Evolutionary conservation across 371 early-diverging fungal species (phyloP).

Genomic region (Apophysomyces ossiformis): DNA sequence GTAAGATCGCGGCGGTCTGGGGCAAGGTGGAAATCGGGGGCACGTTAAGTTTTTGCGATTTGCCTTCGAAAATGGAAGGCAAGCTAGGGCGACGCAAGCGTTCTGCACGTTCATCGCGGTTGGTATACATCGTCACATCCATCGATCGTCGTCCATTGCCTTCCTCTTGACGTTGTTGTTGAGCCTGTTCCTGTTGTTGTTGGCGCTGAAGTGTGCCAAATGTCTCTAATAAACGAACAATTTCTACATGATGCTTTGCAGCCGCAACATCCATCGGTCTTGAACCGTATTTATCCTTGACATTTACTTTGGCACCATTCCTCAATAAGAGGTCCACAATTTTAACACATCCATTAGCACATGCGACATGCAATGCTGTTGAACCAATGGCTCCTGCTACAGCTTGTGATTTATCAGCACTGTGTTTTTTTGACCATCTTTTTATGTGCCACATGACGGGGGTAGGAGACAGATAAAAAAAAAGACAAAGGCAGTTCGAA

Average conservation of each 20-base stretch:
- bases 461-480: slow-evolving; percentile 15
- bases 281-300: slow-evolving; percentile 70
- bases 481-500: slow-evolving; percentile 3
- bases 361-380: slow-evolving; percentile 78
- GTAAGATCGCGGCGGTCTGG: slow-evolving; percentile 3
- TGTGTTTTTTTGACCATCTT: slow-evolving; percentile 41
- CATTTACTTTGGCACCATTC: slow-evolving; percentile 62
- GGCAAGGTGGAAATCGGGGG: slow-evolving; percentile 31
- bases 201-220: slow-evolving; percentile 12
- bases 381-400: slow-evolving; percentile 64
- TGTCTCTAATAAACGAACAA: slow-evolving; percentile 44
- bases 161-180: slow-evolving; percentile 11
- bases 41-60: slow-evolving; percentile 22
- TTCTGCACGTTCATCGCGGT: slow-evolving; percentile 23
- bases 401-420: slow-evolving; percentile 36
- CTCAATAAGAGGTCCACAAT: slow-evolving; percentile 65
- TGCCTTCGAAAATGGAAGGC: slow-evolving; percentile 39
- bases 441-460: slow-evolving; percentile 13
- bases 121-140: slow-evolving; percentile 23
- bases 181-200: slow-evolving; percentile 5
- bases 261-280: slow-evolving; percentile 63
- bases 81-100: slow-evolving; percentile 38
- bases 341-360: slow-evolving; percentile 67
- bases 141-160: slow-evolving; percentile 16
- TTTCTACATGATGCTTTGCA: slow-evolving; percentile 61